Evolutionary conservation across 768 basidiomycete species (phyloP).

Genomic region (Pholiota molesta): DNA sequence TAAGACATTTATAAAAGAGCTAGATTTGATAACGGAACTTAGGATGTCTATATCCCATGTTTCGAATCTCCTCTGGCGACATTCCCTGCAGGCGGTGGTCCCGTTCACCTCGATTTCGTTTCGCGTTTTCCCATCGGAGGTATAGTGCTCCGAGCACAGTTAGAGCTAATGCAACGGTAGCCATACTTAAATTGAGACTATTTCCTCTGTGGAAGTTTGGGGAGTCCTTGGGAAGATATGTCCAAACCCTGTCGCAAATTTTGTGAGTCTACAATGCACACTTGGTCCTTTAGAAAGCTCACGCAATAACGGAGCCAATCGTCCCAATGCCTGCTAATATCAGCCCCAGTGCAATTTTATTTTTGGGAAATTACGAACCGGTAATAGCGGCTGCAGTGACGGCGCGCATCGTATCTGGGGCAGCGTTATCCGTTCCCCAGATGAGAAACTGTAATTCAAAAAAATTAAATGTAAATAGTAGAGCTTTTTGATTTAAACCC

Average conservation of each 20-base stretch:
- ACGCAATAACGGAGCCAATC: conserved; percentile 47
- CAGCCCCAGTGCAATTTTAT: not conserved
- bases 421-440: conserved; percentile 52
- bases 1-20: not conserved
- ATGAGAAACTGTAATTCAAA: conserved; percentile 31
- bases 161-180: conserved; percentile 30
- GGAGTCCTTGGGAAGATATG: conserved; percentile 45
- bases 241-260: conserved; percentile 38
- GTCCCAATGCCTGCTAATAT: conserved; percentile 38
- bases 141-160: conserved; percentile 32
- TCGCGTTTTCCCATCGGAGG: conserved; percentile 41
- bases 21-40: conserved; percentile 41
- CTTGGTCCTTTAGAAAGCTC: conserved; percentile 6
- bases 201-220: conserved; percentile 48
- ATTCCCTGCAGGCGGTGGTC: conserved; percentile 41
- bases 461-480: not conserved
- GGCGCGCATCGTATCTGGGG: conserved; percentile 48
- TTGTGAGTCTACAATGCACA: not conserved
- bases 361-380: conserved; percentile 21
- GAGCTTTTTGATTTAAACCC: not conserved
- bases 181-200: conserved; percentile 41
- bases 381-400: conserved; percentile 45
- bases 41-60: conserved; percentile 45
- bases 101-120: conserved; percentile 41
- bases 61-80: conserved; percentile 34